Evolutionary conservation across 345 rosid species (phyloP), one percentile per base, ranked within the genome.

Genomic region (Eucalyptus dawsonii): DNA sequence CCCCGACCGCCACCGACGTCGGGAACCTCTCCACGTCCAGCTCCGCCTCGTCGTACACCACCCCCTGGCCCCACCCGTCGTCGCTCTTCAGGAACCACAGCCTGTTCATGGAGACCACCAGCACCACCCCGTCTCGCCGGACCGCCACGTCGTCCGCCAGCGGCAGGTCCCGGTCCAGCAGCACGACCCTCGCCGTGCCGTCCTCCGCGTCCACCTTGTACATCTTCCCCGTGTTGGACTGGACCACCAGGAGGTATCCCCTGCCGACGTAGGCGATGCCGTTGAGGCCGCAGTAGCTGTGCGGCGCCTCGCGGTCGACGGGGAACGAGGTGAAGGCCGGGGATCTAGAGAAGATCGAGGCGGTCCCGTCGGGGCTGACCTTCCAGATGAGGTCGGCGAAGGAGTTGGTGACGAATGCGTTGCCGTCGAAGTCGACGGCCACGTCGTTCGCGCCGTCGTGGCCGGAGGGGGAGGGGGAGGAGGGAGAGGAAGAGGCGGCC

Each of bases 341-440:
- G 24, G 97, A 93, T 91, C 86, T 93, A 19, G 99, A 97, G 93
- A 95, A 97, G 88, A 95, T 91, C 65, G 97, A 90, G 19, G 97
- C 95, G 50, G 25, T 93, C 5, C 99, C 99, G 69, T 93, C 88
- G 8, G 89, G 90, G 91, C 93, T 88, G 37, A 97, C 99, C 90
- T 92, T 96, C 99, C 99, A 97, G 90, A 97, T 97, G 94, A 95
- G 92, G 95, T 96, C 94, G 3, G 93, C 96, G 27, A 91, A 92
- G n/a, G 99, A 93, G 89, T 97, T 95, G 31, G 99, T 97, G 92
- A 97, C 96, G 93, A 92, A 96, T 11, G 99, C 97, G 93, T 96
- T 96, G 37, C 99, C 97, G 1, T 91, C 89, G 93, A 90, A 95
- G 86, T 97, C 99, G 27, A 94, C 95, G 22, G 96, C 93, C 37